Conservation (phyloP, 805 yeast genomes). For the Pichia thaimueangensis region DNA sequence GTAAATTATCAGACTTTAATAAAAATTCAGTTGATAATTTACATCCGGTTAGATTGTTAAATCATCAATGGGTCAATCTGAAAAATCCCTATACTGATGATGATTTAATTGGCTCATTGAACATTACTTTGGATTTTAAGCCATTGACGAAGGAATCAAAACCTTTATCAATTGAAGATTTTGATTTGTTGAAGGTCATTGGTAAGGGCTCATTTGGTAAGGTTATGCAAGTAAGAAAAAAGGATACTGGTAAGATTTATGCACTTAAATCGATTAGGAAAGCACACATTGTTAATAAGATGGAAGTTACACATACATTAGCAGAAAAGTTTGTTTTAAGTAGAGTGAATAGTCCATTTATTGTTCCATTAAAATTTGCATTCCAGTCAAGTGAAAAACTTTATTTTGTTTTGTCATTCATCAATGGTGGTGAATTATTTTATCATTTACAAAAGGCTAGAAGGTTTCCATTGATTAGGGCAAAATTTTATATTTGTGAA, state of each 20-base stretch:
- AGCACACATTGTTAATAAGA: slow-evolving; percentile 86
- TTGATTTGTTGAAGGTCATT: slow-evolving; percentile 87
- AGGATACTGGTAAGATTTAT: slow-evolving; percentile 90
- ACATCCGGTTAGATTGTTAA: slow-evolving; percentile 49
- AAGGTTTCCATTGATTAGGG: slow-evolving; percentile 77
- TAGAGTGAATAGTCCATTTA: slow-evolving; percentile 87
- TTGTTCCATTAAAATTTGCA: slow-evolving; percentile 91
- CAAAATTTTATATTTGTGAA: slow-evolving; percentile 93
- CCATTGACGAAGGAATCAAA: slow-evolving; percentile 33
- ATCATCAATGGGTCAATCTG: slow-evolving; percentile 50
- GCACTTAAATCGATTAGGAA: slow-evolving; percentile 92
- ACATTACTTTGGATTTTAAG: slow-evolving; percentile 32
- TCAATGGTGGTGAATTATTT: slow-evolving; percentile 95
- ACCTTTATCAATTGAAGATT: slow-evolving; percentile 79
- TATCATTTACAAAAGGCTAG: slow-evolving; percentile 91
- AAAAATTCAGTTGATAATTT: slow-evolving; percentile 20
- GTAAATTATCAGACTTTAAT: slow-evolving; percentile 38
- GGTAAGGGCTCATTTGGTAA: slow-evolving; percentile 98
- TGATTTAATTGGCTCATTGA: slow-evolving; percentile 33
- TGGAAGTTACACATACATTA: slow-evolving; percentile 92
- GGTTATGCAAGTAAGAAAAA: slow-evolving; percentile 97
- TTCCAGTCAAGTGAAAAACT: slow-evolving; percentile 96
- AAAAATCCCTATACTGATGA: slow-evolving; percentile 30
- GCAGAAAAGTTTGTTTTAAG: slow-evolving; percentile 96
- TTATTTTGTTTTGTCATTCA: slow-evolving; percentile 83